These are phyloP conservation scores for Globisporangium camurandrum DNA, from an alignment of 352 stramenopile species.

Conservation along the genomic window DNA sequence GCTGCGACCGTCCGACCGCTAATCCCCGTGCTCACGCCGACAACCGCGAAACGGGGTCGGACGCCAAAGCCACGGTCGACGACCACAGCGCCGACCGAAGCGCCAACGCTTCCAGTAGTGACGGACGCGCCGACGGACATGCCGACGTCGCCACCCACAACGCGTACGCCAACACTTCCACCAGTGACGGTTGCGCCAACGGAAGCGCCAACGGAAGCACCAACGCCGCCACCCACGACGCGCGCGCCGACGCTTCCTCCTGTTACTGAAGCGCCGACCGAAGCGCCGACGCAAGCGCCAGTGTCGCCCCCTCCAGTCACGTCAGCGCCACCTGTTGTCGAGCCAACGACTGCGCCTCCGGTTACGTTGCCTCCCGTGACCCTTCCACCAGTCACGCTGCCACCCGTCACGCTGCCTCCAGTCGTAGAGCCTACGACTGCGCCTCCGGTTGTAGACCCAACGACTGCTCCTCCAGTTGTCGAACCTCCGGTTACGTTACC, in stretches of 20 bases:
- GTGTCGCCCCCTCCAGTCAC: neutral
- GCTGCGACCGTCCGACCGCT: conserved; percentile 2
- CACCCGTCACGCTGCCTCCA: neutral
- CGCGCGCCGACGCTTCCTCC: too few species aligned
- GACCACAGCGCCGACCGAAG: neutral
- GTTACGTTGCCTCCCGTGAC: too few species aligned
- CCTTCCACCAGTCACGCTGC: too few species aligned
- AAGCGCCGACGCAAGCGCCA: neutral
- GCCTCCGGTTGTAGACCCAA: neutral
- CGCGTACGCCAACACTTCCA: neutral
- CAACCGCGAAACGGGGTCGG: neutral
- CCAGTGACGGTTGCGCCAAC: too few species aligned
- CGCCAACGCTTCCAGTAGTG: too few species aligned
- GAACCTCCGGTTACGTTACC: neutral
- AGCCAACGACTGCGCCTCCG: conserved; percentile 1
- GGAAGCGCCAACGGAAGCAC: neutral
- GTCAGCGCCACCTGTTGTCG: neutral
- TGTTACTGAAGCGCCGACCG: neutral
- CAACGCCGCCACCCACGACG: neutral
- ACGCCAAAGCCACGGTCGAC: neutral
- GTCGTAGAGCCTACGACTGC: neutral
- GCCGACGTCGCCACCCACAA: neutral
- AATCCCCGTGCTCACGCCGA: neutral
- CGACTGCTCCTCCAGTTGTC: neutral
- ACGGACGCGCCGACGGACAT: too few species aligned